Percentiles rank a stretch among this genome's conserved stretches.
These are phyloP conservation scores for Pseudogymnoascus sp. DNA, from an alignment of 2,329 filamentous ascomycete genomes.

Conservation along the genomic window DNA sequence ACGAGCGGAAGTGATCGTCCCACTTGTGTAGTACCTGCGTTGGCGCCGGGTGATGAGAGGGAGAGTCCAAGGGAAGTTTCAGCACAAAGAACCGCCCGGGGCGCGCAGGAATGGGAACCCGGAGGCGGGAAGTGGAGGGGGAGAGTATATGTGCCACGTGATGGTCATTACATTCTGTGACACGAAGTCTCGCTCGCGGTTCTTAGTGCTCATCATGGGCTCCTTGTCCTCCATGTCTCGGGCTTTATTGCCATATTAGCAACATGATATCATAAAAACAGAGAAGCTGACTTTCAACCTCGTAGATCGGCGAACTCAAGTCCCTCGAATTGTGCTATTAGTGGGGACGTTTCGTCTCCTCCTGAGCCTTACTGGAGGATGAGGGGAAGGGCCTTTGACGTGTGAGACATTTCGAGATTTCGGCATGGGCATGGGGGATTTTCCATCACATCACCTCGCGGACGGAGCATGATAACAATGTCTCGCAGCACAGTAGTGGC, in stretches of 20 bases:
- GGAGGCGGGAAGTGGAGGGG: background rate
- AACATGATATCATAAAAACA: background rate
- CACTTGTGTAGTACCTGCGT: conserved; percentile 3
- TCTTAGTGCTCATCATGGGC: background rate
- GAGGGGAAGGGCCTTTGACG: background rate
- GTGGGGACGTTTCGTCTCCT: background rate
- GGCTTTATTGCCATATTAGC: background rate
- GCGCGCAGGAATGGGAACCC: conserved; percentile 6
- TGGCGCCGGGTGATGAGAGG: conserved; percentile 2
- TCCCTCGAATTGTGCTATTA: background rate
- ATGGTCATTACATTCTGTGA: conserved; percentile 5
- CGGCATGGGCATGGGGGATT: background rate
- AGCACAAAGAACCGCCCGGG: conserved; percentile 8
- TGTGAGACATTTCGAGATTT: background rate
- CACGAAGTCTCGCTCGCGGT: background rate
- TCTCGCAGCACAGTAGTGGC: background rate
- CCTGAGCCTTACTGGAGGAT: background rate
- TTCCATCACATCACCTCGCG: background rate
- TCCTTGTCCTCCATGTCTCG: background rate
- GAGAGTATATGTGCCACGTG: background rate
- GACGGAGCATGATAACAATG: background rate
- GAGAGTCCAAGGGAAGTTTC: background rate
- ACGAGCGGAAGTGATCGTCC: background rate
- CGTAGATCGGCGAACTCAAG: background rate
- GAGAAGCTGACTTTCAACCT: background rate